Evolutionary conservation across 169 alveolate genomes (phyloP), one percentile per base, ranked within the genome.

Genomic region (Babesia ovis): DNA sequence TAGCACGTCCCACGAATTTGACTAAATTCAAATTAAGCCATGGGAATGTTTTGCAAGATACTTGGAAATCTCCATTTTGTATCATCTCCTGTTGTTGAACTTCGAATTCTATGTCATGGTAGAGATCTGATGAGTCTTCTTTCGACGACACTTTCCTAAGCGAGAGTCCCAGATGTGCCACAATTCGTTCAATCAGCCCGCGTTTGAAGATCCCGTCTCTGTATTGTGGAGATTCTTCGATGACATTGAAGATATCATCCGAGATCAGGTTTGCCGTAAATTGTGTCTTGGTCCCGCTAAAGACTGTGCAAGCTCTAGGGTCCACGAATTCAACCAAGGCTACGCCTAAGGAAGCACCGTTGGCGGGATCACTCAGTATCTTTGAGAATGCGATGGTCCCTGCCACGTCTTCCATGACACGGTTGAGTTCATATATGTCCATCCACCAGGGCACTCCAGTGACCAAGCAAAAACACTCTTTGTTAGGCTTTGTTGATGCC

Each of bases 61-160:
- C 41, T 1, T 64, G 53, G 54, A 43, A 72, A 25, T 70, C 89
- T 1, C 89, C 89, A 35, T 32, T 56, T 39, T 62, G 60, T 2
- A 73, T 67, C 59, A 81, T 43, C 18, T 72, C 80, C 12, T 55
- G 83, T 27, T 81, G 89, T 23, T 48, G 82, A 29, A 57, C 66
- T 34, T 81, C 89, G 43, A 60, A 81, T 54, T 81, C 89, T 8
- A 62, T 72, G 20, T 81, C 89, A 48, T 72, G 56, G 48, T 16
- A 34, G 2, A 16, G 50, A 29, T 42, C 70, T n/a, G 84, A 64
- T 46, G 29, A 29, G 25, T 31, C 45, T 4, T 2, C 16, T 6
- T 14, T 31, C 35, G 56, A 31, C 20, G 34, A 22, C 20, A 12
- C 37, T 22, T n/a, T 60, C 43, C 74, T n/a, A 22, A 56, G 39